Base-by-base conservation (phyloP, 345 rosid species). In the Eucalyptus urophylla region DNA sequence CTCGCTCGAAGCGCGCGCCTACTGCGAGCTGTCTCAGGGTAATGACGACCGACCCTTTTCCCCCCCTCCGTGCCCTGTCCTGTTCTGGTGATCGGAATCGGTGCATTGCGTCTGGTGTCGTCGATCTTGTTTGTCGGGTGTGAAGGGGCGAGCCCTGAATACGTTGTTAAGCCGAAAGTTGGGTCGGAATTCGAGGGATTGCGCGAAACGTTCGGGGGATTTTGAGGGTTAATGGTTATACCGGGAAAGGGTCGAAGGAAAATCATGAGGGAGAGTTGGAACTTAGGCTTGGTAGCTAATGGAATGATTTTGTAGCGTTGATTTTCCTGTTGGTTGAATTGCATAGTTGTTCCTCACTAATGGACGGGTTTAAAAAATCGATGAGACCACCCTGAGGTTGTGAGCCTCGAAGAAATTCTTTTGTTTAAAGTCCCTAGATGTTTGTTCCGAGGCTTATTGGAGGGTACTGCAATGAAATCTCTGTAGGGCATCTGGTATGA, bases 1-100 rank as follows among this genome's bases (percentile, higher is more conserved):
- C 49, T 87, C 93, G 5, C 88, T 86, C 62, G 89, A 86, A 19
- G 90, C 89, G 86, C 93, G 93, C 31, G 88, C 91, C 49, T 92
- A 67, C 31, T 89, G 91, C 89, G 93, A 92, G 89, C 37, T 92
- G 86, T 90, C 93, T 88, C 93, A 90, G 56, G 93, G 93, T 92
- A 88, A 80, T 51, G 58, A 8, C 27, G 6, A 11, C 54, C 22
- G 15, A 49, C 87, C 47, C 50, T 25, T 47, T 49, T 22, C 50
- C 9, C 37, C 31, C 51, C 10, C 24, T 50, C 53, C 6, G 87
- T n/a, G 24, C 44, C 15, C 29, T 86, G 56, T 49, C 16, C n/a
- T 60, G 69, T 60, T 60, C 76, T n/a, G 76, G 76, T n/a, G 6
- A n/a, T 81, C 22, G 45, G 50, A 40, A 40, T 81, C 8, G 76